phyloP scores from a whole-genome alignment of 2,329 filamentous ascomycete species.

The Berkeleyomyces rouxiae region DNA sequence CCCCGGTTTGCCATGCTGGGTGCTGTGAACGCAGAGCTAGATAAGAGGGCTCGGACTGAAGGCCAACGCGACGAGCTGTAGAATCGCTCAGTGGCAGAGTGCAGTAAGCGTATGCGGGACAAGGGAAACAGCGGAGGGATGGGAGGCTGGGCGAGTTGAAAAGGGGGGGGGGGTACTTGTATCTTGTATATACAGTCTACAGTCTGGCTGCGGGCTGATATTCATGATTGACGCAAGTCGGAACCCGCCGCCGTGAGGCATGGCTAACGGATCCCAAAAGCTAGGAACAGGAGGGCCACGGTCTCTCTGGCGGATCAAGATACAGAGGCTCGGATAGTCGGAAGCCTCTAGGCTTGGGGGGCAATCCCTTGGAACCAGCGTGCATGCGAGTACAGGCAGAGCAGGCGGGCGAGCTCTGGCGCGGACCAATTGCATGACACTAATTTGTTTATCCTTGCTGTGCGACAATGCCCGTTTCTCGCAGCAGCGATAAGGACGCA shows the following conservation, averaged over 20 bases:
- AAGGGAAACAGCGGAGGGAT: neutral
- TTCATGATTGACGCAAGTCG: neutral
- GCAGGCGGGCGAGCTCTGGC: neutral
- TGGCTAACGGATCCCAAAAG: neutral
- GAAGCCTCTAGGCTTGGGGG: neutral
- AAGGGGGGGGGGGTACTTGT: too few relatives aligned
- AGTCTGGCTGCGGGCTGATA: neutral
- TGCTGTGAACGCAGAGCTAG: slow-evolving; percentile 16
- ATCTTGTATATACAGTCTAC: too few relatives aligned
- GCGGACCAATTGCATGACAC: neutral
- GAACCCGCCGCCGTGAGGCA: neutral
- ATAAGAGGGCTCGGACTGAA: neutral
- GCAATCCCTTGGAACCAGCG: neutral
- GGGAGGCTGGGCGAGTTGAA: neutral
- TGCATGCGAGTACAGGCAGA: too few relatives aligned
- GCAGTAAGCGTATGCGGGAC: neutral
- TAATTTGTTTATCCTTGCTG: neutral
- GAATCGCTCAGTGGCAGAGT: neutral
- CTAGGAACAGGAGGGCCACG: neutral
- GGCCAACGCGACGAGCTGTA: slow-evolving; percentile 6
- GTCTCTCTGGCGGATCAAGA: neutral
- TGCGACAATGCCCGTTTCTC: neutral
- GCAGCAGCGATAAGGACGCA: neutral
- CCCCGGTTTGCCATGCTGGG: slow-evolving; percentile 26
- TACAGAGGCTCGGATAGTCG: neutral